Evolutionary conservation across 2,329 filamentous ascomycete genomes (phyloP).

Genomic region (Trichoderma lentiforme): DNA sequence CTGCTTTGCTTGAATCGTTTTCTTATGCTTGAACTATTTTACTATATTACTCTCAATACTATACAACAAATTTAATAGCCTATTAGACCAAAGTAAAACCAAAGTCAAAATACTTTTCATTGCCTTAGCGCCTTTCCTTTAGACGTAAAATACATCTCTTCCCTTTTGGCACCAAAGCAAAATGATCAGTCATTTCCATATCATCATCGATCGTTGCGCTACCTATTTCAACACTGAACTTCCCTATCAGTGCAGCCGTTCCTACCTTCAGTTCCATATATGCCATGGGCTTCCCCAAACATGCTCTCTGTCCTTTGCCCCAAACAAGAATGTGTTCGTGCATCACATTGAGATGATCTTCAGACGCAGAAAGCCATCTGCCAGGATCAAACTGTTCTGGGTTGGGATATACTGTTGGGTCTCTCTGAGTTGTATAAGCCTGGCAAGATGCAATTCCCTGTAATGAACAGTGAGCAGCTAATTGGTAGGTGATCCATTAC

Average conservation of each 20-base stretch:
- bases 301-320: background rate
- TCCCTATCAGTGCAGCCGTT: background rate
- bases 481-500: background rate
- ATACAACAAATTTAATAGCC: too few species aligned
- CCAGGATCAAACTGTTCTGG: background rate
- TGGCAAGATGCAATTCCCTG: background rate
- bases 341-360: background rate
- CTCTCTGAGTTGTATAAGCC: constrained; percentile 2
- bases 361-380: background rate
- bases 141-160: background rate
- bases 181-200: constrained; percentile 12
- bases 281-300: background rate
- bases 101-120: background rate
- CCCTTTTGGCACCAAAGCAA: constrained; percentile 23
- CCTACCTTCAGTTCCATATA: background rate
- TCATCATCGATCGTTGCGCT: background rate
- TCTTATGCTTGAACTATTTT: too few species aligned
- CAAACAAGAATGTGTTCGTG: background rate
- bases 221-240: background rate
- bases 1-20: too few species aligned
- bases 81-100: background rate
- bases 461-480: background rate
- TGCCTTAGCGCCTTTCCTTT: background rate
- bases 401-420: background rate
- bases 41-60: too few species aligned